Evolutionary conservation across 306 rosid species (phyloP).

Genomic region (Prunus davidiana): DNA sequence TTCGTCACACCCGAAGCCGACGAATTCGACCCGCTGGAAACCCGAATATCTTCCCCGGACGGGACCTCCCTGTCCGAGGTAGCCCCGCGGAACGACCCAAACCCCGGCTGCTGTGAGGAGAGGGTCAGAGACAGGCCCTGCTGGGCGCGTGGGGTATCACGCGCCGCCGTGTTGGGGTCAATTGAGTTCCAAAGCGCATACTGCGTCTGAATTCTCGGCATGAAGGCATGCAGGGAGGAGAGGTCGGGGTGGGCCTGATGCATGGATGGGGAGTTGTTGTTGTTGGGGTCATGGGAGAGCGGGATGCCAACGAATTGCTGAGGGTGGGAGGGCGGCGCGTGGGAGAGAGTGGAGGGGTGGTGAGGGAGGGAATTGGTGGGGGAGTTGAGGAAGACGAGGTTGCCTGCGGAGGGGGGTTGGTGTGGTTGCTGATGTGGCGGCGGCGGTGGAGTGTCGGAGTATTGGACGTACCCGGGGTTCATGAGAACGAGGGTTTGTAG

Average conservation of each 20-base stretch:
- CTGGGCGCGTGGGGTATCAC: conserved; percentile 66
- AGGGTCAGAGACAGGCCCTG: conserved; percentile 72
- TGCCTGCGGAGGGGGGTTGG: conserved; percentile 31
- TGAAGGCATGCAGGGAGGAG: conserved; percentile 80
- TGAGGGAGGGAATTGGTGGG: conserved; percentile 35
- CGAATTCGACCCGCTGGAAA: conserved; percentile 59
- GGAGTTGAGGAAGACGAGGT: conserved; percentile 33
- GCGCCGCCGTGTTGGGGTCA: conserved; percentile 58
- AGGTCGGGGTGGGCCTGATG: conserved; percentile 46
- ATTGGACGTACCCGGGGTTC: conserved; percentile 79
- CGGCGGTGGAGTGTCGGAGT: conserved; percentile 69
- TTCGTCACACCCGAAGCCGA: conserved; percentile 63
- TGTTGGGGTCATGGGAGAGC: conserved; percentile 43
- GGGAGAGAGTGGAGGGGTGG: conserved; percentile 27
- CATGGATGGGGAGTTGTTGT: conserved; percentile 39
- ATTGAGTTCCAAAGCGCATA: conserved; percentile 69
- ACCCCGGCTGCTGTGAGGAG: conserved; percentile 66
- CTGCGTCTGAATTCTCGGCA: conserved; percentile 59
- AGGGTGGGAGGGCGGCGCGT: conserved; percentile 63
- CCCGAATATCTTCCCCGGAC: conserved; percentile 55
- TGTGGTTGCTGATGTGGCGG: conserved; percentile 33
- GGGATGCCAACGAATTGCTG: conserved; percentile 77
- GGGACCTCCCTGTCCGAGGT: conserved; percentile 36
- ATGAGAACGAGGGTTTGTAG: conserved; percentile 85
- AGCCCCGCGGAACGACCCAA: conserved; percentile 46